Evolutionary conservation across 2,329 filamentous ascomycete species (phyloP).

Genomic region (Trichoderma semiorbis): DNA sequence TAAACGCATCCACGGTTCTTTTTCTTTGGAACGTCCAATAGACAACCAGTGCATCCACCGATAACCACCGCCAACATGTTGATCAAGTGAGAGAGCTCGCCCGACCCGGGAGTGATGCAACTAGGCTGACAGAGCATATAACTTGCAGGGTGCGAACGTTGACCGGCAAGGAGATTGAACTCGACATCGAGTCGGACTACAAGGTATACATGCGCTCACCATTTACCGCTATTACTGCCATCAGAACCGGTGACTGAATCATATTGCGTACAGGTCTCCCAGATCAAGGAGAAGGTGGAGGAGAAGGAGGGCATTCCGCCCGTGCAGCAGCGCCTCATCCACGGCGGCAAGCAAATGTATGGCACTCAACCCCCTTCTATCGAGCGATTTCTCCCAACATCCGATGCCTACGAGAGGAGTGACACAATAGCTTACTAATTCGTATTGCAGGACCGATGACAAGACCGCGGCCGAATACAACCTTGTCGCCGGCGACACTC

Average conservation of each 20-base stretch:
- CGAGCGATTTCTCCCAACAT: not conserved
- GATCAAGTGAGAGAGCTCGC: slow-evolving; percentile 47
- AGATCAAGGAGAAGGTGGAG: slow-evolving; percentile 98
- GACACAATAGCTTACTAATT: not conserved
- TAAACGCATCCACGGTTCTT: not conserved
- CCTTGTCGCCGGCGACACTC: slow-evolving; percentile 85
- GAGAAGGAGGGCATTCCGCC: slow-evolving; percentile 99
- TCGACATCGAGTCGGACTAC: slow-evolving; percentile 92
- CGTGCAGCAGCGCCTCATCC: slow-evolving; percentile 93
- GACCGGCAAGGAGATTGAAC: slow-evolving; percentile 97
- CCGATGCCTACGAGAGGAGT: not conserved
- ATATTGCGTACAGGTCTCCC: slow-evolving; percentile 61
- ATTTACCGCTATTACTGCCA: not conserved
- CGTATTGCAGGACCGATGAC: slow-evolving; percentile 73
- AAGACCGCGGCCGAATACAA: slow-evolving; percentile 89
- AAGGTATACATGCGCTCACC: slow-evolving; percentile 55
- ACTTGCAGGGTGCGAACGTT: slow-evolving; percentile 81
- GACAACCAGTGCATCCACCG: not conserved
- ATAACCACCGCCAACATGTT: slow-evolving; percentile 33
- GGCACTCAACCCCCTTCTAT: slow-evolving; percentile 20
- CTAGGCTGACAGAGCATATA: slow-evolving; percentile 24
- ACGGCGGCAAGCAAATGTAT: slow-evolving; percentile 96
- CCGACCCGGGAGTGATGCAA: not conserved
- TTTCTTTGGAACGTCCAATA: not conserved
- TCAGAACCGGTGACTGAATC: not conserved